A percentile compares a stretch with the other conserved stretches of the same genome.
These are phyloP conservation scores for Teratosphaeriaceae sp. DNA, from an alignment of 2,329 filamentous ascomycete species.

Conservation along the genomic window DNA sequence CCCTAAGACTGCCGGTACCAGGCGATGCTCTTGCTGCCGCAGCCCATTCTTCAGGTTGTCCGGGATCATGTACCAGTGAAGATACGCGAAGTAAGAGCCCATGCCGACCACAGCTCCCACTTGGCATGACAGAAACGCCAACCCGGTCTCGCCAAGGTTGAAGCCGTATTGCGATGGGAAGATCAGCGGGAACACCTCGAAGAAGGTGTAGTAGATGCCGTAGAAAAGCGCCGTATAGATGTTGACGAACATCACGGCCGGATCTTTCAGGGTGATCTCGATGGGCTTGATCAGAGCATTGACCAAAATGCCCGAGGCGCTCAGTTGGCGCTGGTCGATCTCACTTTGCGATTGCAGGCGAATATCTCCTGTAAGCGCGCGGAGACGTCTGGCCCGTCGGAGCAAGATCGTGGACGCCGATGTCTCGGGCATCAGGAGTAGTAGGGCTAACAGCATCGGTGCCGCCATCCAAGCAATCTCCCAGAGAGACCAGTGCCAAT, in stretches of 20 bases:
- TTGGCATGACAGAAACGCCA: conserved; percentile 28
- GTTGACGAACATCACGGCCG: neutral
- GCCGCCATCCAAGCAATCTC: conserved; percentile 58
- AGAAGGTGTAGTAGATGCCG: conserved; percentile 30
- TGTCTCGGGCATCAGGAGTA: conserved; percentile 55
- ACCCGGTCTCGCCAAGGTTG: conserved; percentile 28
- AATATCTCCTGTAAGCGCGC: conserved; percentile 51
- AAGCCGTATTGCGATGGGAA: conserved; percentile 36
- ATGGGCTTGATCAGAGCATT: conserved; percentile 48
- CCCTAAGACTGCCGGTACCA: conserved; percentile 11
- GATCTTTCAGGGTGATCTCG: conserved; percentile 25
- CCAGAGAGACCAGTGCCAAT: conserved; percentile 58
- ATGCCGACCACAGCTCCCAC: conserved; percentile 24
- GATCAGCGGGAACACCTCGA: conserved; percentile 34
- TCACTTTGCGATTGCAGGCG: conserved; percentile 56
- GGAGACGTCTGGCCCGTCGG: conserved; percentile 53
- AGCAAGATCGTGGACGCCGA: conserved; percentile 53
- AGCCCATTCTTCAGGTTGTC: conserved; percentile 19
- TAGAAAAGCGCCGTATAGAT: conserved; percentile 28
- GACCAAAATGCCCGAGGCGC: conserved; percentile 39
- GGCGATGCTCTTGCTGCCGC: conserved; percentile 11
- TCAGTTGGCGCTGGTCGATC: conserved; percentile 54
- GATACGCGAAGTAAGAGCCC: conserved; percentile 32
- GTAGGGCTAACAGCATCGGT: conserved; percentile 55
- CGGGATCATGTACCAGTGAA: neutral